Evolutionary conservation across 2,329 filamentous ascomycete species (phyloP).

Genomic region (Cercospora brassicicola): DNA sequence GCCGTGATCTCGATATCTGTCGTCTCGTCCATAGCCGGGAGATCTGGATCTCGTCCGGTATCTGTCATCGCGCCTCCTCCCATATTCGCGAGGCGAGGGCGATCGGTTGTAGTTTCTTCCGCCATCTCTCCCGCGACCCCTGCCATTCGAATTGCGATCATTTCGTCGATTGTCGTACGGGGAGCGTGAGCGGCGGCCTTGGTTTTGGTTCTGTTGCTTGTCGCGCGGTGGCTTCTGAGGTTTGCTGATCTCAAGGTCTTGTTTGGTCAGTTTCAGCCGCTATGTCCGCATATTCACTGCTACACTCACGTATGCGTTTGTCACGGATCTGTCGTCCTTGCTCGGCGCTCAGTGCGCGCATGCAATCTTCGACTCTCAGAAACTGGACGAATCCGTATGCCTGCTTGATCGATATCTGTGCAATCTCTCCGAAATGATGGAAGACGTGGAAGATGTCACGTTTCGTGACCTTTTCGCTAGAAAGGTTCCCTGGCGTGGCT

Average conservation of each 20-base stretch:
- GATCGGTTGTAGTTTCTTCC: slow-evolving; percentile 43
- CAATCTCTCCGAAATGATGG: slow-evolving; percentile 77
- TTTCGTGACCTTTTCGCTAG: slow-evolving; percentile 89
- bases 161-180: slow-evolving; percentile 55
- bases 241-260: slow-evolving; percentile 87
- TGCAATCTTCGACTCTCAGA: slow-evolving; percentile 71
- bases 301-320: slow-evolving; percentile 82
- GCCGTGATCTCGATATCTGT: slow-evolving; percentile 47
- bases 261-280: slow-evolving; percentile 34
- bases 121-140: slow-evolving; percentile 54
- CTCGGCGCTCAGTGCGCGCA: slow-evolving; percentile 70
- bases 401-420: slow-evolving; percentile 94
- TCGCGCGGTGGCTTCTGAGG: slow-evolving; percentile 60
- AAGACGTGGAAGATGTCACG: slow-evolving; percentile 91
- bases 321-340: slow-evolving; percentile 81
- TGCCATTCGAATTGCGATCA: slow-evolving; percentile 42
- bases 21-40: slow-evolving; percentile 44
- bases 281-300: neutral
- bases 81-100: slow-evolving; percentile 47
- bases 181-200: slow-evolving; percentile 57
- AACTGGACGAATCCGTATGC: slow-evolving; percentile 98
- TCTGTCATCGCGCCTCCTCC: slow-evolving; percentile 38
- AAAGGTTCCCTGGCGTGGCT: slow-evolving; percentile 70
- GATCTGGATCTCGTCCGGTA: slow-evolving; percentile 42
- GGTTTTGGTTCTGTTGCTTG: slow-evolving; percentile 26